Evolutionary conservation across 2,329 filamentous ascomycete species (phyloP).

Genomic region (Pezizomycotina sp.): DNA sequence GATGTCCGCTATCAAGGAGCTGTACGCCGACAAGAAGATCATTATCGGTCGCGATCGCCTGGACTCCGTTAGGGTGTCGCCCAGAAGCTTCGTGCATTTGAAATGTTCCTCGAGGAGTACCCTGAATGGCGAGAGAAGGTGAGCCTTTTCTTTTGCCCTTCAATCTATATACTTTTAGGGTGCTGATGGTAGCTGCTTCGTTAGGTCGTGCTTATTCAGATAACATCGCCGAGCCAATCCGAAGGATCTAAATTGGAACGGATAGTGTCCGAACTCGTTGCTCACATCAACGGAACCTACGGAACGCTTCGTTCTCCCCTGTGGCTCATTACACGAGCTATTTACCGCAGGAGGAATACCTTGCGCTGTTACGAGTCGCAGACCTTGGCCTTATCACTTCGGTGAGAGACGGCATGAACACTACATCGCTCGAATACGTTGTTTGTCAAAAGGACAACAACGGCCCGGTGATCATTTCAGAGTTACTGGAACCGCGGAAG

Average conservation of each 20-base stretch:
- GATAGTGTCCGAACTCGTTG: slow-evolving; percentile 78
- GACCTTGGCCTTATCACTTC: slow-evolving; percentile 91
- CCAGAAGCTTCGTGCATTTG: slow-evolving; percentile 91
- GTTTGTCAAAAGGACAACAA: slow-evolving; percentile 76
- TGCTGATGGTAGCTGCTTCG: not conserved
- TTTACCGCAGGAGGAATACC: slow-evolving; percentile 76
- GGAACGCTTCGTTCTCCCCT: slow-evolving; percentile 79
- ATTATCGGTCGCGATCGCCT: slow-evolving; percentile 90
- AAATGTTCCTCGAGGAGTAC: slow-evolving; percentile 75
- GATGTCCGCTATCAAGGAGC: slow-evolving; percentile 50
- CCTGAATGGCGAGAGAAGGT: slow-evolving; percentile 74
- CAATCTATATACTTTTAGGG: not conserved
- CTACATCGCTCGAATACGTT: slow-evolving; percentile 85
- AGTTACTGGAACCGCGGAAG: slow-evolving; percentile 95
- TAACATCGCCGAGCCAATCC: slow-evolving; percentile 74
- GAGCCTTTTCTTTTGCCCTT: not conserved
- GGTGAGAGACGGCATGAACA: slow-evolving; percentile 95
- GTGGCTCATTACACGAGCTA: slow-evolving; percentile 94
- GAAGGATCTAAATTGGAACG: slow-evolving; percentile 70
- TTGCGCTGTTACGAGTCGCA: slow-evolving; percentile 74
- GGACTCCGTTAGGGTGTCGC: slow-evolving; percentile 84
- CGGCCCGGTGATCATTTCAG: slow-evolving; percentile 80
- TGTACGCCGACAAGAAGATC: slow-evolving; percentile 82
- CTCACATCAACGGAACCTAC: slow-evolving; percentile 78
- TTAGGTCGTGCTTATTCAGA: slow-evolving; percentile 73